phyloP scores from a whole-genome alignment of 1,284 basidiomycete species.

The Leccinum cinnamomeum region DNA sequence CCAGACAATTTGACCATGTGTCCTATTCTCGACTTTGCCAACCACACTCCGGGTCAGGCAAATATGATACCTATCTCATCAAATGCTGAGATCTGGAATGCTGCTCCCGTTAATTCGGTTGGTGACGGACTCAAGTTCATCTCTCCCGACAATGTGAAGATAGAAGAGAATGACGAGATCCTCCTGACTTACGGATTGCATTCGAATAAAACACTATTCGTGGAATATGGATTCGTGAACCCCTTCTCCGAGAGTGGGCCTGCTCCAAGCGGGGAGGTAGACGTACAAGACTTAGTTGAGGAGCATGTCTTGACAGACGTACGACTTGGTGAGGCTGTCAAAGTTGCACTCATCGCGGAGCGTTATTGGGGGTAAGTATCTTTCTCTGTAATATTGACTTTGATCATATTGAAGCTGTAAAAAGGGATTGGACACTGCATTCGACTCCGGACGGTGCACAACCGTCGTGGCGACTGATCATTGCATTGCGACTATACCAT shows the following conservation, averaged over 20 bases:
- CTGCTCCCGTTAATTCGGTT: constrained; percentile 37
- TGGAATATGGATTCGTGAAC: constrained; percentile 84
- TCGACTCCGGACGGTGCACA: constrained; percentile 55
- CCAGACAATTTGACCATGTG: constrained; percentile 81
- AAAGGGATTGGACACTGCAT: constrained; percentile 73
- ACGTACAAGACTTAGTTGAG: constrained; percentile 60
- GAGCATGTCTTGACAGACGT: constrained; percentile 45
- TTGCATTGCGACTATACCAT: constrained; percentile 66
- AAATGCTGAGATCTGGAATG: constrained; percentile 39
- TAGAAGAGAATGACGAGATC: constrained; percentile 60
- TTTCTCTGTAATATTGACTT: not conserved
- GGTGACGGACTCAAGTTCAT: constrained; percentile 54
- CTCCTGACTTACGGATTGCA: constrained; percentile 77
- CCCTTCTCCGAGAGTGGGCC: constrained; percentile 28
- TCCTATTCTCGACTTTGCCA: constrained; percentile 85
- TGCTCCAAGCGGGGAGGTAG: constrained; percentile 52
- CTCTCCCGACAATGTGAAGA: constrained; percentile 44
- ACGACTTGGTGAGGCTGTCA: constrained; percentile 44
- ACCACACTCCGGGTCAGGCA: constrained; percentile 54
- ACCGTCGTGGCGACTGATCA: constrained; percentile 75
- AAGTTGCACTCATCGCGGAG: constrained; percentile 50
- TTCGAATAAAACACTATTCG: constrained; percentile 69
- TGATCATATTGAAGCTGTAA: not conserved
- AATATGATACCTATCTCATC: constrained; percentile 45
- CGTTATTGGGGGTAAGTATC: constrained; percentile 74